These are phyloP conservation scores for Aspergillus japonicus DNA, from an alignment of 2,329 filamentous ascomycete species.

Conservation along the genomic window DNA sequence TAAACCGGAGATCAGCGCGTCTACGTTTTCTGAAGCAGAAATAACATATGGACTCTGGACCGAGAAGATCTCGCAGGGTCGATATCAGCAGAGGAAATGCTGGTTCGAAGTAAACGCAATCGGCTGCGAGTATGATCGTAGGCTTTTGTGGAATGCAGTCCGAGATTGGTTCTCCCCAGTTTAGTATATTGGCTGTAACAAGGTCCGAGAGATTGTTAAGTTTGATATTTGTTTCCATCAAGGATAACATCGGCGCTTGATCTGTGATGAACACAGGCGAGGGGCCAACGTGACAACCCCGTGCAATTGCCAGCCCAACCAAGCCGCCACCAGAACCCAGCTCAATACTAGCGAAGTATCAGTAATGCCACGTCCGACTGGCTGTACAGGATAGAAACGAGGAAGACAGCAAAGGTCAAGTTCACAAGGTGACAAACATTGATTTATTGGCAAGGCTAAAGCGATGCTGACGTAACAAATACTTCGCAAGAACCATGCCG, in stretches of 20 bases:
- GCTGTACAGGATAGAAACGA: not conserved
- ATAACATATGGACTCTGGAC: conserved; percentile 64
- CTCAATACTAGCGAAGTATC: conserved; percentile 65
- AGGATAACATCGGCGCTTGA: conserved; percentile 75
- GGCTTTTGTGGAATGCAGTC: conserved; percentile 53
- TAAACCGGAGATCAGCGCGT: conserved; percentile 73
- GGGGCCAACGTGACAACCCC: conserved; percentile 53
- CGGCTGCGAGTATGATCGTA: conserved; percentile 85
- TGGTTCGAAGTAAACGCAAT: conserved; percentile 96
- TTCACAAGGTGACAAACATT: conserved; percentile 61
- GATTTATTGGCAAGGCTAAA: conserved; percentile 63
- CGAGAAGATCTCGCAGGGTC: conserved; percentile 73
- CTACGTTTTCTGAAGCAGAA: conserved; percentile 97
- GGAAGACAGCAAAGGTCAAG: not conserved
- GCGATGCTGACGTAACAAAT: conserved; percentile 73
- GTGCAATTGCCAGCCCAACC: conserved; percentile 65
- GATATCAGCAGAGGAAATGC: conserved; percentile 83
- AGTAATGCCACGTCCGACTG: conserved; percentile 3
- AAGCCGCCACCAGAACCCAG: conserved; percentile 89
- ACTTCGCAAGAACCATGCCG: conserved; percentile 81
- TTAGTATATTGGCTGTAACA: conserved; percentile 69
- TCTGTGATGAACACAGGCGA: conserved; percentile 76
- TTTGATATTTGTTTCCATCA: conserved; percentile 85
- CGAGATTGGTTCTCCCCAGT: conserved; percentile 63
- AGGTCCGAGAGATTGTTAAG: conserved; percentile 68